Evolutionary conservation across 2,329 filamentous ascomycete genomes (phyloP).

Genomic region (Aureobasidium lini): DNA sequence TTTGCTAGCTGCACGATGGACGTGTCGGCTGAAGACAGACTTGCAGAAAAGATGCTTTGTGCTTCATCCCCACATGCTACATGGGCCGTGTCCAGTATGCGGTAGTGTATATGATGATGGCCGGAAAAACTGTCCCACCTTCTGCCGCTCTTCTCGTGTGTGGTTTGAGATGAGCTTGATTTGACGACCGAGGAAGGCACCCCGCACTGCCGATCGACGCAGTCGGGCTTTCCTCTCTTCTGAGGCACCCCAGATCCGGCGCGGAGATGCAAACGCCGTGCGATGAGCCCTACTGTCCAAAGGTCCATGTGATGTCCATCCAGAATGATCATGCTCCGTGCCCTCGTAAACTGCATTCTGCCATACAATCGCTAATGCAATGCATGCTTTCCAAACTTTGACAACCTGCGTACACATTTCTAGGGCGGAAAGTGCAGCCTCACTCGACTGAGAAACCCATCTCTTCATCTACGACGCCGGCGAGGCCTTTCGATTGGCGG

Average conservation of each 20-base stretch:
- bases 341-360: background rate
- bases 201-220: conserved; percentile 6
- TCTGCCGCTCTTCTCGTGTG: background rate
- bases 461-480: conserved; percentile 49
- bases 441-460: conserved; percentile 32
- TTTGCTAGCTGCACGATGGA: background rate
- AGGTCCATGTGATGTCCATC: background rate
- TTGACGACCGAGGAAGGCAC: background rate
- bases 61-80: background rate
- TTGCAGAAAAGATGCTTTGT: background rate
- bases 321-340: background rate
- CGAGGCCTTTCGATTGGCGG: conserved; percentile 37
- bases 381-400: background rate
- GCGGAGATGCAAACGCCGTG: background rate
- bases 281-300: background rate
- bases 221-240: background rate
- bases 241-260: background rate
- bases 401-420: background rate
- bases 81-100: background rate
- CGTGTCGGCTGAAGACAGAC: background rate
- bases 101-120: background rate
- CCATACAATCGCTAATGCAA: background rate
- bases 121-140: background rate
- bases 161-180: background rate
- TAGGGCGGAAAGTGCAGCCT: background rate